Conservation (phyloP, 2,329 filamentous ascomycete genomes). For the Bretziella fagacearum region DNA sequence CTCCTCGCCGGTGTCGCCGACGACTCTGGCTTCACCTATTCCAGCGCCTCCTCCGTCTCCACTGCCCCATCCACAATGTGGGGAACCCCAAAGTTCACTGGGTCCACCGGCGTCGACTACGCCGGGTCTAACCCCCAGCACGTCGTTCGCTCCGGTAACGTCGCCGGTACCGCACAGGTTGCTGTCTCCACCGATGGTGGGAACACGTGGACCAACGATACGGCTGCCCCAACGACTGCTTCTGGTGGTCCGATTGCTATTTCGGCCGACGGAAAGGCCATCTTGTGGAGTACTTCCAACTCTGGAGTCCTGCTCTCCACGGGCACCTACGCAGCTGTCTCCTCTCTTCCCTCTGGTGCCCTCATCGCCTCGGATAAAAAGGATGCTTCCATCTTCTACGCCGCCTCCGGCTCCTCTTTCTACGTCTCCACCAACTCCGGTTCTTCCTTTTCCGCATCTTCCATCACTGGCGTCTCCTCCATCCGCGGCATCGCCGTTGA, state of each 20-base stretch:
- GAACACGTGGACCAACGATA: conserved; percentile 2
- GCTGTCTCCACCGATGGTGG: conserved; percentile 9
- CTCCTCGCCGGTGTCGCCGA: conserved; percentile 35
- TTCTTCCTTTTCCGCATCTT: conserved; percentile 27
- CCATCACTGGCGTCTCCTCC: conserved; percentile 25
- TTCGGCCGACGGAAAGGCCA: conserved; percentile 21
- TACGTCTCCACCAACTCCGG: conserved; percentile 35
- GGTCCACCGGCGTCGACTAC: conserved; percentile 31
- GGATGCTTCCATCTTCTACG: conserved; percentile 36
- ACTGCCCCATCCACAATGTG: conserved; percentile 29
- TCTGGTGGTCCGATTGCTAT: conserved; percentile 6
- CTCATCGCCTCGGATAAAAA: conserved; percentile 38
- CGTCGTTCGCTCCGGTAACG: conserved; percentile 34
- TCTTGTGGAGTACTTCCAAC: conserved; percentile 18
- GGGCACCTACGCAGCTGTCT: conserved; percentile 1
- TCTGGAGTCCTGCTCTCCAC: conserved; percentile 7
- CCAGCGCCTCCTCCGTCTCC: conserved; percentile 22
- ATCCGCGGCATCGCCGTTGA: conserved; percentile 38
- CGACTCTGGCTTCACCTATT: conserved; percentile 34
- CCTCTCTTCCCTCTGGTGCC: conserved; percentile 16
- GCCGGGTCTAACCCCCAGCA: conserved; percentile 29
- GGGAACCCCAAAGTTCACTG: conserved; percentile 31
- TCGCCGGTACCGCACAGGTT: conserved; percentile 24
- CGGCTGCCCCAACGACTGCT: conserved; percentile 7
- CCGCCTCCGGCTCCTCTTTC: conserved; percentile 27